phyloP scores from a whole-genome alignment of 352 stramenopile genomes.

The Phytophthora foliorum region DNA sequence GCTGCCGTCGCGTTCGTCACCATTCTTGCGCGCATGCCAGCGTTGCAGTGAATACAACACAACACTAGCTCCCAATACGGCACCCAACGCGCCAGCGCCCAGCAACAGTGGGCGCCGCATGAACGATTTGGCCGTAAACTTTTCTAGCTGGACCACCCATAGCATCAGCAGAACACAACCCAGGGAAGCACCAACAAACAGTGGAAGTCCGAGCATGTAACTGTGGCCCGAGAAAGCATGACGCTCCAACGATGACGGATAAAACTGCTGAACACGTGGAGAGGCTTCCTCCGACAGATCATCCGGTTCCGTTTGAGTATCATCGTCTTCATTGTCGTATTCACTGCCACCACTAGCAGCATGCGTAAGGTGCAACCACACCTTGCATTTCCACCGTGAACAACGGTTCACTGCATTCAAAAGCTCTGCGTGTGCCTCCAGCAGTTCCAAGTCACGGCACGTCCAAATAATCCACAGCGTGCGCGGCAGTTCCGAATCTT shows the following conservation, averaged over 20 bases:
- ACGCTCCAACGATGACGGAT: slow-evolving; percentile 36
- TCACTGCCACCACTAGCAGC: slow-evolving; percentile 13
- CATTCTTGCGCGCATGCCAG: slow-evolving; percentile 17
- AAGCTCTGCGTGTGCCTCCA: slow-evolving; percentile 55
- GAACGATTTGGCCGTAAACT: slow-evolving; percentile 46
- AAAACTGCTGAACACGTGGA: slow-evolving; percentile 53
- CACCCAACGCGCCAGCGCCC: slow-evolving; percentile 30
- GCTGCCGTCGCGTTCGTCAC: slow-evolving; percentile 16
- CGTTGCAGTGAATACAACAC: slow-evolving; percentile 28
- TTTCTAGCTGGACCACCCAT: slow-evolving; percentile 38
- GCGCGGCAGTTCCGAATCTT: slow-evolving; percentile 40
- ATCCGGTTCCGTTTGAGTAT: slow-evolving; percentile 45
- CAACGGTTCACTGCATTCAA: slow-evolving; percentile 52
- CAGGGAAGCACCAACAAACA: slow-evolving; percentile 47
- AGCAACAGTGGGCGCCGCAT: slow-evolving; percentile 50
- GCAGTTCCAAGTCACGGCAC: slow-evolving; percentile 55
- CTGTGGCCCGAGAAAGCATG: slow-evolving; percentile 46
- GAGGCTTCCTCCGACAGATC: slow-evolving; percentile 37
- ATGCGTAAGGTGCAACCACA: slow-evolving; percentile 61
- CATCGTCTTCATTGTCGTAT: slow-evolving; percentile 38
- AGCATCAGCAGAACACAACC: slow-evolving; percentile 46
- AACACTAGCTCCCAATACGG: slow-evolving; percentile 37
- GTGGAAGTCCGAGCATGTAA: slow-evolving; percentile 38
- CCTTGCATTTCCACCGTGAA: slow-evolving; percentile 52
- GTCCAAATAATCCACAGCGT: slow-evolving; percentile 68